Base-by-base conservation (phyloP, 2,329 filamentous ascomycete species). In the Cryphonectria carpinicola region DNA sequence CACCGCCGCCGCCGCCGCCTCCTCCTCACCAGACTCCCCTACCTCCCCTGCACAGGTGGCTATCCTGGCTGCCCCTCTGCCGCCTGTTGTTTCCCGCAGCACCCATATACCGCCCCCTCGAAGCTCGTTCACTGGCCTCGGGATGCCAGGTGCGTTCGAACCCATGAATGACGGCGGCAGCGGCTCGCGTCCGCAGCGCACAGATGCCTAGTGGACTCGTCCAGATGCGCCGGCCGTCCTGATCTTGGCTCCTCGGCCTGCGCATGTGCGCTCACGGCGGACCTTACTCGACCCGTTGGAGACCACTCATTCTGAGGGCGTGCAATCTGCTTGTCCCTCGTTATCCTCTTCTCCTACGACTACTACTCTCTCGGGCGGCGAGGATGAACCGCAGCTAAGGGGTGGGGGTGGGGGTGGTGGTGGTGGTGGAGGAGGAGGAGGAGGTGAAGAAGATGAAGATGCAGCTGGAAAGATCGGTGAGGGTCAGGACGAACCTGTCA, bases 141-240 rank as follows among this genome's bases (percentile, higher is more conserved):
- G 71, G 32, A 54, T 72, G 63, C 71, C 71, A 25, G 69, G 62
- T 25, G 68, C 71, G 35, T 72, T 71, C 13, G 56, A 67, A 35
- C 43, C 58, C 37, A 35, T 67, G 28, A 66, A 68, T n/a, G 66
- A 71, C 22, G 60, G 67, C 19, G 64, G 56, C 67, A 70, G 64
- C 22, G 65, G 67, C 22, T 67, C 70, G n/a, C 70, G 61, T n/a
- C 52, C 62, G 19, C 71, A 43, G 46, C 71, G 68, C 49, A 66
- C 68, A 32, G 52, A 72, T 35, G 71, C 58, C 56, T 72, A 72
- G 71, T 49, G 54, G 63, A 35, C 11, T n/a, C 43, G 28, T 32
- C 32, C 43, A 5, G 49, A 52, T 39, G 32, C 56, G 56, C 32
- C 37, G 43, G 54, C 54, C 28, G 62, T 56, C 28, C 1, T 58